Percentiles rank a stretch among this genome's conserved stretches.
phyloP scores from a whole-genome alignment of 371 early-diverging fungal genomes.

The Rhizopus stolonifer region DNA sequence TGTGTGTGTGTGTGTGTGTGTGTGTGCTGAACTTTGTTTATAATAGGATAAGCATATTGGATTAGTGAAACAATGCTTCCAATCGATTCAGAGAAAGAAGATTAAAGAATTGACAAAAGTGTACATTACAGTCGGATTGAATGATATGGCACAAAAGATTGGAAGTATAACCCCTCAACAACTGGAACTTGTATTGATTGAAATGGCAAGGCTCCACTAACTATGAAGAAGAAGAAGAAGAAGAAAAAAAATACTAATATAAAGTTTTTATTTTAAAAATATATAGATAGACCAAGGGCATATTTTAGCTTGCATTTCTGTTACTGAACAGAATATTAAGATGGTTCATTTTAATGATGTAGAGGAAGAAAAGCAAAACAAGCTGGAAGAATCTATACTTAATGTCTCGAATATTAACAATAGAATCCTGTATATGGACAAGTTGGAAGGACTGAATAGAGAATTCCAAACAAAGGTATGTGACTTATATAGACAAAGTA shows the following conservation, averaged over 20 bases:
- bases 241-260: neutral
- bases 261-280: too few relatives aligned
- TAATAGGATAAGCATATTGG: slow-evolving; percentile 67
- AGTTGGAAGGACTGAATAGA: slow-evolving; percentile 45
- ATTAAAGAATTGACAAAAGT: slow-evolving; percentile 76
- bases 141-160: slow-evolving; percentile 64
- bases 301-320: slow-evolving; percentile 62
- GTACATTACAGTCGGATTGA: slow-evolving; percentile 71
- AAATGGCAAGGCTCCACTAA: slow-evolving; percentile 47
- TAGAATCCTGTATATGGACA: slow-evolving; percentile 46
- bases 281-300: slow-evolving; percentile 59
- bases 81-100: slow-evolving; percentile 54
- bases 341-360: slow-evolving; percentile 71
- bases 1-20: too few relatives aligned
- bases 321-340: slow-evolving; percentile 35
- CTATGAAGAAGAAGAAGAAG: neutral
- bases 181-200: slow-evolving; percentile 48
- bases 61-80: slow-evolving; percentile 67
- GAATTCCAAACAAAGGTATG: slow-evolving; percentile 54
- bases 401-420: slow-evolving; percentile 40
- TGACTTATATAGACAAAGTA: neutral
- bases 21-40: neutral
- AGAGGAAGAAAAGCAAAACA: slow-evolving; percentile 48
- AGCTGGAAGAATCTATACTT: slow-evolving; percentile 50
- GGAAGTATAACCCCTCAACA: slow-evolving; percentile 23